Evolutionary conservation across 169 alveolate species (phyloP), one percentile per base, ranked within the genome.

Genomic region (Plasmodium gaboni): DNA sequence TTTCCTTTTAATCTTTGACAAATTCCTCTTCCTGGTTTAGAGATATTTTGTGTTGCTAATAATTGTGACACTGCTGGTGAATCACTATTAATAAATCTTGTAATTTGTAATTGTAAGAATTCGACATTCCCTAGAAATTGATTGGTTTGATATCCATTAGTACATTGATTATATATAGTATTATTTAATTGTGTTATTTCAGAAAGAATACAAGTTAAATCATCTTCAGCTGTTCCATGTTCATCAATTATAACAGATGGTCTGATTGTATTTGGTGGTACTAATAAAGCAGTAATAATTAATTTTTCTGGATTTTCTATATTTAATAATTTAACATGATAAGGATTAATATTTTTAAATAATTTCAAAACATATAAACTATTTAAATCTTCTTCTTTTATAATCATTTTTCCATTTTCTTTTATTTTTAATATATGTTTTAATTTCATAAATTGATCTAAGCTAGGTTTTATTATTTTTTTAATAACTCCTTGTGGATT

Each of bases 191-290:
- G 94, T 69, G 98, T 95, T 51, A 98, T 97, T 64, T 97, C 99
- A n/a, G 96, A 93, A 7, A 98, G 85, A 67, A 96, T 96, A 22
- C 94, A 92, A n/a, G 99, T 98, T 61, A 98, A 91, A 89, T 98
- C 99, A 87, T 98, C 99, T 89, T 98, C 99, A 38, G 97, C 98
- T 22, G 98, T 95, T 0, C 97, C 97, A 59, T 96, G 95, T 46
- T 92, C 97, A 26, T 97, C 98, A 70, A 96, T 97, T 42, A 98
- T 93, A 8, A 98, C 99, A 6, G 99, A 95, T 3, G 99, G 99
- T 13, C 99, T 92, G n/a, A 98, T 97, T 72, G 98, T 97, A 51
- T 92, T 94, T 7, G 99, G 99, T 13, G 99, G 99, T 50, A 97
- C 99, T 17, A 98, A 95, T 15, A 98, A 94, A 61, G 96, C 94